phyloP scores from a whole-genome alignment of 1,284 basidiomycete genomes.

The Termitomyces sp. region DNA sequence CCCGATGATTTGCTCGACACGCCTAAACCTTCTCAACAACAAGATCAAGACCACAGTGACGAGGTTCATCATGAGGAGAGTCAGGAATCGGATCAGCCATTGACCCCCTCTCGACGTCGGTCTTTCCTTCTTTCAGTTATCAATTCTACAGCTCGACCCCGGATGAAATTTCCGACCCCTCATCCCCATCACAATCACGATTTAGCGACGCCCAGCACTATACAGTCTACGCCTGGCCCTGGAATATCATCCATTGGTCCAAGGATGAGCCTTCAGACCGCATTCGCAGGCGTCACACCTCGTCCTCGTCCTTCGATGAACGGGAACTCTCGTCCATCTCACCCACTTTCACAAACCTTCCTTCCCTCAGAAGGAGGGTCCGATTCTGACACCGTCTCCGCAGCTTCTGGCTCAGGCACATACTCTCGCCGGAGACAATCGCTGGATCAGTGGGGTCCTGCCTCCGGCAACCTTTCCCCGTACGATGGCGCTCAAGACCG shows the following conservation, averaged over 20 bases:
- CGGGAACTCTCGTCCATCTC: conserved; percentile 40
- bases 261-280: conserved; percentile 35
- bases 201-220: conserved; percentile 29
- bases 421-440: conserved; percentile 15
- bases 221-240: conserved; percentile 30
- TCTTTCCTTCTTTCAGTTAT: conserved; percentile 76
- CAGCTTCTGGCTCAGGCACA: conserved; percentile 18
- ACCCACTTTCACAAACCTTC: conserved; percentile 54
- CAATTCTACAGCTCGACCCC: conserved; percentile 70
- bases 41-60: conserved; percentile 14
- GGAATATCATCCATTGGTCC: conserved; percentile 17
- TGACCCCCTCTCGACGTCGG: conserved; percentile 65
- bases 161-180: conserved; percentile 60
- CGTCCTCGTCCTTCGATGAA: conserved; percentile 37
- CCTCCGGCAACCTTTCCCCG: conserved; percentile 17
- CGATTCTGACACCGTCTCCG: conserved; percentile 23
- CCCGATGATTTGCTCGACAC: conserved; percentile 33
- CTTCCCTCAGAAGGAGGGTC: conserved; percentile 29
- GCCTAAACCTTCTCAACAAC: conserved; percentile 24
- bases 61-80: conserved; percentile 18
- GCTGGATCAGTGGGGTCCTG: conserved; percentile 21
- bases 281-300: conserved; percentile 62
- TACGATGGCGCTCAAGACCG: conserved; percentile 37
- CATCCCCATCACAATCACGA: conserved; percentile 46
- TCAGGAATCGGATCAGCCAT: conserved; percentile 28